Conservation (phyloP, 148 eudicot species). For the Spergularia marina region DNA sequence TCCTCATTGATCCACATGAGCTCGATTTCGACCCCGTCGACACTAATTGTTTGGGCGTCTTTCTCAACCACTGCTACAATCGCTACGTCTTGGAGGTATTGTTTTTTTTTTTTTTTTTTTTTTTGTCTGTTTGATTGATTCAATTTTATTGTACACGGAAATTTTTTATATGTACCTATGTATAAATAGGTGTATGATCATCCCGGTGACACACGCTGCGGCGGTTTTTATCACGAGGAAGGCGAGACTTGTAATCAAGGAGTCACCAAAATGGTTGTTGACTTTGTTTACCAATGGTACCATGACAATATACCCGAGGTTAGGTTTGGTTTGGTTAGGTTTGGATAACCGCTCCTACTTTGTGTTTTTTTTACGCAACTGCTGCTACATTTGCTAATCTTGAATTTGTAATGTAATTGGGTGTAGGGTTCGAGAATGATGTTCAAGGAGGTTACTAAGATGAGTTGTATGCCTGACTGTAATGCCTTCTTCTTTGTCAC, state of each 20-base stretch:
- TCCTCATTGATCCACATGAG: background rate
- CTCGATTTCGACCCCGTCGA: background rate
- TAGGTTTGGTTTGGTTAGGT: too few relatives aligned
- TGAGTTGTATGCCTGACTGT: background rate
- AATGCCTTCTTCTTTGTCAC: background rate
- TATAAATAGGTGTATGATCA: slow-evolving; percentile 6
- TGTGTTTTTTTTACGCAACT: too few relatives aligned
- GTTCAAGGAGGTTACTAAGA: slow-evolving; percentile 1
- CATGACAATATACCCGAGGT: background rate
- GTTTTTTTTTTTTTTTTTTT: too few relatives aligned
- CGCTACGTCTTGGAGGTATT: background rate
- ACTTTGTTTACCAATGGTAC: background rate
- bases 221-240: background rate
- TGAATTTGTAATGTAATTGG: background rate
- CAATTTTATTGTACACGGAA: too few relatives aligned
- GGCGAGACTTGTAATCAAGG: background rate
- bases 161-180: too few relatives aligned
- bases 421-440: background rate
- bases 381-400: background rate
- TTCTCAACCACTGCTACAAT: background rate
- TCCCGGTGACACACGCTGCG: background rate
- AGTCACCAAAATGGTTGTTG: background rate
- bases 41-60: background rate
- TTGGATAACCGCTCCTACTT: too few relatives aligned
- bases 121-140: background rate